phyloP scores from a whole-genome alignment of 768 basidiomycete species.

The Pholiota molesta region DNA sequence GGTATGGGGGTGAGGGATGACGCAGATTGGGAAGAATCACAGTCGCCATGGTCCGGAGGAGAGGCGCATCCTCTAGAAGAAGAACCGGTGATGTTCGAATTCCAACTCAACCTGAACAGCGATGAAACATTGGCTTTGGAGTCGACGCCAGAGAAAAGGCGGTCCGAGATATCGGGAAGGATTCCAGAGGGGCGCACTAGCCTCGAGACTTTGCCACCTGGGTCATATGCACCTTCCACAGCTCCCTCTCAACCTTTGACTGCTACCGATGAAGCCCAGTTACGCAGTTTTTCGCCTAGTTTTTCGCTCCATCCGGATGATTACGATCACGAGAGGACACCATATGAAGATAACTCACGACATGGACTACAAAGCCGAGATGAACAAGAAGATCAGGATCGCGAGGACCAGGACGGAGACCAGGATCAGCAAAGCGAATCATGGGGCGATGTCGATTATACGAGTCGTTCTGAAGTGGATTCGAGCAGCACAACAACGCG shows the following conservation, averaged over 20 bases:
- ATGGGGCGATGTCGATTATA: slow-evolving; percentile 20
- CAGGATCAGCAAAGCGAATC: slow-evolving; percentile 15
- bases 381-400: slow-evolving; percentile 5
- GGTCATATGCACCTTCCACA: neutral
- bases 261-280: slow-evolving; percentile 9
- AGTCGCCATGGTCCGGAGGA: slow-evolving; percentile 44
- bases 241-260: neutral
- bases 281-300: slow-evolving; percentile 43
- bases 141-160: neutral
- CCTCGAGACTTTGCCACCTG: neutral
- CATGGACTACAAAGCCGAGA: neutral
- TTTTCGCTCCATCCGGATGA: slow-evolving; percentile 33
- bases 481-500: slow-evolving; percentile 19
- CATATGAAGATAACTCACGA: neutral
- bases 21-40: slow-evolving; percentile 35
- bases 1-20: slow-evolving; percentile 24
- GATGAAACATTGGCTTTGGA: slow-evolving; percentile 8
- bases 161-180: neutral
- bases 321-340: slow-evolving; percentile 2
- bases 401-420: slow-evolving; percentile 13
- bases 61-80: slow-evolving; percentile 63
- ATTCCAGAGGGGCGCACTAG: neutral
- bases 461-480: slow-evolving; percentile 17
- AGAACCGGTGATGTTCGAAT: slow-evolving; percentile 66
- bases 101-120: slow-evolving; percentile 49